Conservation (phyloP, 768 basidiomycete species). For the Coprinopsis strossmayeri region DNA sequence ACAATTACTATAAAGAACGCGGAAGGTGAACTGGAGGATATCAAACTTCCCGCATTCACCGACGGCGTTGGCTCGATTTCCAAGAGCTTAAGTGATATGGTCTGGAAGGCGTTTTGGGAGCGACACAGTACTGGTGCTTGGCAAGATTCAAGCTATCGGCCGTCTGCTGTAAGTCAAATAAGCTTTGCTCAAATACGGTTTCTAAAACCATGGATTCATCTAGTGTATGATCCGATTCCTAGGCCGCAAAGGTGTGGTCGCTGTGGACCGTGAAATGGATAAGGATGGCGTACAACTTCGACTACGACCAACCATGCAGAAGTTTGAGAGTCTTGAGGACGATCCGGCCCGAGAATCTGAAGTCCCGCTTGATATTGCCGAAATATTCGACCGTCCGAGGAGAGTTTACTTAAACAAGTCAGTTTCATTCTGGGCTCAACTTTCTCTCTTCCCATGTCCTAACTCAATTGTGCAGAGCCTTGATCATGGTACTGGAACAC, state of each 20-base stretch:
- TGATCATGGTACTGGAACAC: constrained; percentile 77
- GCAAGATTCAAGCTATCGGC: constrained; percentile 30
- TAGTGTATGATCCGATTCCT: constrained; percentile 78
- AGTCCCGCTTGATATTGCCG: constrained; percentile 63
- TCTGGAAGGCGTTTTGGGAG: constrained; percentile 50
- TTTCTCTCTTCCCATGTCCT: not conserved
- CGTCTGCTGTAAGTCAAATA: constrained; percentile 48
- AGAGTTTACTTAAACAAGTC: constrained; percentile 69
- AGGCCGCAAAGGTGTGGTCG: constrained; percentile 81
- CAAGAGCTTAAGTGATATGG: constrained; percentile 41
- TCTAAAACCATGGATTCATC: not conserved
- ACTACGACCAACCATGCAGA: constrained; percentile 65
- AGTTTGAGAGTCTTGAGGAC: constrained; percentile 51
- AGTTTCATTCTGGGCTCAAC: not conserved
- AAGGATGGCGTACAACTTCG: constrained; percentile 59
- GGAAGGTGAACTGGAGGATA: not conserved
- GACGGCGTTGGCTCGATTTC: constrained; percentile 82
- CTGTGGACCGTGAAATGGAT: constrained; percentile 50
- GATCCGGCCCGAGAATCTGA: constrained; percentile 25
- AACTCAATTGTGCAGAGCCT: constrained; percentile 35
- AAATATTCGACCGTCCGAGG: constrained; percentile 52
- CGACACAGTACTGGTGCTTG: not conserved
- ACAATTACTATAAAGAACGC: not conserved
- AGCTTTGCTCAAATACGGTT: not conserved
- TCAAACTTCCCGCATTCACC: constrained; percentile 57